Conservation (phyloP, 768 basidiomycete genomes). For the Kwoniella sp. region DNA sequence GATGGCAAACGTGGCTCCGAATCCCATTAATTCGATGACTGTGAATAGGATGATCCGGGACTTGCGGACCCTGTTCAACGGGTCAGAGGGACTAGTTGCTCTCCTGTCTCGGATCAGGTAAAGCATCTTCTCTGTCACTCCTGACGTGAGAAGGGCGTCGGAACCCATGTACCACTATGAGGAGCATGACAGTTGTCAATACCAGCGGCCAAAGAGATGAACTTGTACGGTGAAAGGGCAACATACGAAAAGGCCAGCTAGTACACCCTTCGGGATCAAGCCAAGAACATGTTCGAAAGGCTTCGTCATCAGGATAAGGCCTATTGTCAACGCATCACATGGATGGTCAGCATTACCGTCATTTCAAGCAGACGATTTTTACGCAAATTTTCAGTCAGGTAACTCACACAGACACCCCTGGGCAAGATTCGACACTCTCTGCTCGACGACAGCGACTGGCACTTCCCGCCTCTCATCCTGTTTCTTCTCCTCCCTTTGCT, state of each 20-base stretch:
- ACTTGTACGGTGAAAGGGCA: slow-evolving; percentile 2
- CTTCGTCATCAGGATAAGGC: slow-evolving; percentile 72
- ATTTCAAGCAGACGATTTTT: background rate
- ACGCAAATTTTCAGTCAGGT: too few relatives aligned
- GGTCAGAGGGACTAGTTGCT: slow-evolving; percentile 67
- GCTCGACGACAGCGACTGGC: slow-evolving; percentile 75
- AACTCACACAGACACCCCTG: slow-evolving; percentile 71
- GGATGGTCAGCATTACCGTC: background rate
- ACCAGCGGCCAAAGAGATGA: slow-evolving; percentile 56
- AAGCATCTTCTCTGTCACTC: slow-evolving; percentile 77
- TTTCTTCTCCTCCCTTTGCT: slow-evolving; percentile 24
- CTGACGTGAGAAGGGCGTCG: slow-evolving; percentile 75
- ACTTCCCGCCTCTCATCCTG: slow-evolving; percentile 48
- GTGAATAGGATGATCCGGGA: slow-evolving; percentile 73
- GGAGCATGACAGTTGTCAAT: background rate
- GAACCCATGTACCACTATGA: slow-evolving; percentile 82
- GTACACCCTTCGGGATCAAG: slow-evolving; percentile 71
- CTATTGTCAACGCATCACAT: slow-evolving; percentile 17
- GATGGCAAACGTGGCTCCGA: slow-evolving; percentile 84
- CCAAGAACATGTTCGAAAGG: slow-evolving; percentile 79
- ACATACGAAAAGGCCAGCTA: slow-evolving; percentile 81
- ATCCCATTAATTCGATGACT: slow-evolving; percentile 73
- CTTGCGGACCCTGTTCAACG: slow-evolving; percentile 72
- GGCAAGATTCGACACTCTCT: slow-evolving; percentile 85
- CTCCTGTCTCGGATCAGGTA: slow-evolving; percentile 74